Evolutionary conservation across 495 filamentous ascomycete species (phyloP).

Genomic region (Talaromyces stipitatus): DNA sequence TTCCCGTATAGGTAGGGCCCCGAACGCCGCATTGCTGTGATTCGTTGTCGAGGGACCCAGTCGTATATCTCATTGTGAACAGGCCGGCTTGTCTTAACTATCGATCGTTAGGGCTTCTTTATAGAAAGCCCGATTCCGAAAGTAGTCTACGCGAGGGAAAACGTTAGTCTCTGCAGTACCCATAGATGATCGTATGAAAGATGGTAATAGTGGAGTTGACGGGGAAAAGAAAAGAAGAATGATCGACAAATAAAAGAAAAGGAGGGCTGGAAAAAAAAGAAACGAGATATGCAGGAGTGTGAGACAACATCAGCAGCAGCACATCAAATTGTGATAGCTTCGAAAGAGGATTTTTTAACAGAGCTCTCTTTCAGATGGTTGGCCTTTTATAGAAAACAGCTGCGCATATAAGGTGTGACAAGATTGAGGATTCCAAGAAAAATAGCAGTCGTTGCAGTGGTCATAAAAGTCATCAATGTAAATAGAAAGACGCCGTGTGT

Average conservation of each 20-base stretch:
- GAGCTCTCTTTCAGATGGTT: background rate
- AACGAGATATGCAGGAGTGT: background rate
- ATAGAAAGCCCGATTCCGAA: conserved; percentile 70
- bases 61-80: background rate
- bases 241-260: conserved; percentile 11
- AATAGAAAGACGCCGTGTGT: background rate
- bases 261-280: conserved; percentile 11
- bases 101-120: conserved; percentile 19
- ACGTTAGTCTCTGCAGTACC: conserved; percentile 6
- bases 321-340: background rate
- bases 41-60: background rate
- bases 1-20: background rate
- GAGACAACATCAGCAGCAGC: background rate
- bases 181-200: conserved; percentile 8
- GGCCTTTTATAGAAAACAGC: background rate
- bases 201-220: conserved; percentile 16
- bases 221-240: conserved; percentile 17
- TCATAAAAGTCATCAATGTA: background rate
- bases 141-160: conserved; percentile 49
- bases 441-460: background rate
- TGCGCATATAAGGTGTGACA: background rate
- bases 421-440: background rate
- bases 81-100: background rate
- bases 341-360: background rate
- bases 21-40: background rate